Conservation (phyloP, 306 rosid genomes). For the Sesbania bispinosa region DNA sequence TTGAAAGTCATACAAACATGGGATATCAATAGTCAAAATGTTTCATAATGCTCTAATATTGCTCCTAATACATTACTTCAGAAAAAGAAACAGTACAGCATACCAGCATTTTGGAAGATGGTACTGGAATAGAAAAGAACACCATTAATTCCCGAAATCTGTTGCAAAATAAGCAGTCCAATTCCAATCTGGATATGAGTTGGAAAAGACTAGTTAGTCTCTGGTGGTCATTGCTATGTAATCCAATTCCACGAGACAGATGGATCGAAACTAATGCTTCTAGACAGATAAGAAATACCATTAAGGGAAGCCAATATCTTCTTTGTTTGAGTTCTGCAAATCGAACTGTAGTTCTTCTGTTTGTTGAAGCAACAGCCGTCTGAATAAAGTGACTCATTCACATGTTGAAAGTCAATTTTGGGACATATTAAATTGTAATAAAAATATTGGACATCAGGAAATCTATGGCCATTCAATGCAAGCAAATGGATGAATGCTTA, state of each 20-base stretch:
- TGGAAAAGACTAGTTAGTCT: constrained; percentile 23
- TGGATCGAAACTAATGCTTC: constrained; percentile 20
- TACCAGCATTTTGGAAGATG: constrained; percentile 69
- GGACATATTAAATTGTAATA: constrained; percentile 3
- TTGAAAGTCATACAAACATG: constrained; percentile 6
- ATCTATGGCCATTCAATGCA: neutral
- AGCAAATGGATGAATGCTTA: constrained; percentile 5
- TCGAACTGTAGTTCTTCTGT: constrained; percentile 64
- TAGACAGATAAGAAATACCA: constrained; percentile 47
- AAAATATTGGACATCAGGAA: constrained; percentile 15
- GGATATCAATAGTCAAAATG: neutral
- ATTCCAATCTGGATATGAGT: constrained; percentile 71
- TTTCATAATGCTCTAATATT: neutral
- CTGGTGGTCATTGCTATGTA: constrained; percentile 14
- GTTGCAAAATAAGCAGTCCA: constrained; percentile 91
- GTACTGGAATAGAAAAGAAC: constrained; percentile 85
- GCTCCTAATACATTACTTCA: neutral
- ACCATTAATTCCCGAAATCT: constrained; percentile 85
- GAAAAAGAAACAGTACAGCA: constrained; percentile 5
- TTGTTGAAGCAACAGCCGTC: constrained; percentile 72
- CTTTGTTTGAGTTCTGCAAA: constrained; percentile 73
- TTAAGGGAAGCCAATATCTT: constrained; percentile 89
- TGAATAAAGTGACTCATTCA: constrained; percentile 37
- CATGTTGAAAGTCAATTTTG: neutral
- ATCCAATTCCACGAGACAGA: constrained; percentile 17